These are phyloP conservation scores for Eucalyptus pumila DNA, from an alignment of 345 rosid species.

Conservation along the genomic window DNA sequence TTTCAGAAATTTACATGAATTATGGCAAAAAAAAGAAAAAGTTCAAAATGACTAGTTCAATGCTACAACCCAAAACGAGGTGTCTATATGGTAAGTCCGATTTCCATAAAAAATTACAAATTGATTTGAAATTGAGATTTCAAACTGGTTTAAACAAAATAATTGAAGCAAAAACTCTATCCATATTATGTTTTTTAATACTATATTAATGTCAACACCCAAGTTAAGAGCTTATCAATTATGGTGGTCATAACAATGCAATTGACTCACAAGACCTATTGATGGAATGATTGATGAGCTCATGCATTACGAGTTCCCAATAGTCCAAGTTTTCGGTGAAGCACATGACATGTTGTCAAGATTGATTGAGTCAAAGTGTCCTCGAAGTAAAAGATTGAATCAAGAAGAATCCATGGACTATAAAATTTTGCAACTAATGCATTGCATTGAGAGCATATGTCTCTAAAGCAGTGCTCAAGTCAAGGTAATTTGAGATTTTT, in stretches of 20 bases:
- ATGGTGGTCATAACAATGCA: fast-evolving
- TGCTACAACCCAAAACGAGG: background rate
- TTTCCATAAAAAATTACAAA: background rate
- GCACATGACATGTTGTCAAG: background rate
- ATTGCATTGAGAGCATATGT: background rate
- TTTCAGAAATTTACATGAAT: background rate
- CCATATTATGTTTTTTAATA: background rate
- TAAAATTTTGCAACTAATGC: background rate
- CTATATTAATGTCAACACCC: background rate
- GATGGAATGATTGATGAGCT: background rate
- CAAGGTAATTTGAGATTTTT: background rate
- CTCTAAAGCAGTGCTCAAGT: background rate
- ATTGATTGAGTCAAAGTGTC: background rate
- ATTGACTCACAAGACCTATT: background rate
- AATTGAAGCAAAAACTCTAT: background rate
- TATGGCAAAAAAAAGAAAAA: background rate
- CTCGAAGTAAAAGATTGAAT: background rate
- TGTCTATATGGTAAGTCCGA: background rate
- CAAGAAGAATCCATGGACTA: background rate
- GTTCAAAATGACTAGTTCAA: background rate
- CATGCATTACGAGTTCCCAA: background rate
- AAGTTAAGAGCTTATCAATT: background rate
- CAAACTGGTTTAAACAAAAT: background rate
- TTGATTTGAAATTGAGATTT: background rate
- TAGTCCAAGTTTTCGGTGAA: background rate